Evolutionary conservation across 176 grass and related monocot genomes (phyloP).

Genomic region (Oryza rufipogon): DNA sequence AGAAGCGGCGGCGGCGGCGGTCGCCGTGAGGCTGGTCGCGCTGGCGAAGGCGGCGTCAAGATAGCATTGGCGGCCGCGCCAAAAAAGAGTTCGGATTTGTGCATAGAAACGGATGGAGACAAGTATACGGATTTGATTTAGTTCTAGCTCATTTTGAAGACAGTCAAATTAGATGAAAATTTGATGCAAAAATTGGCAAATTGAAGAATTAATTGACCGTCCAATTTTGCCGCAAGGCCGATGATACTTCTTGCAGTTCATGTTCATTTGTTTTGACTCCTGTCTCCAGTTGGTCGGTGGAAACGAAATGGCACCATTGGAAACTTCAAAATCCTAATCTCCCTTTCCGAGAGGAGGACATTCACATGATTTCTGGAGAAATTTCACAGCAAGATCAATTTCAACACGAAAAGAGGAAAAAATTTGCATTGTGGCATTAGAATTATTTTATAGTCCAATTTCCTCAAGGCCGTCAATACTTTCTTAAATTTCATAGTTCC

Average conservation of each 20-base stretch:
- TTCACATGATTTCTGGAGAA: no score
- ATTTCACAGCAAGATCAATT: not conserved
- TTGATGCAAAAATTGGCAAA: slow-evolving; percentile 8
- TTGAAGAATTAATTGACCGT: slow-evolving; percentile 3
- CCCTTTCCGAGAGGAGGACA: no score
- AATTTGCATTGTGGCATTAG: not conserved
- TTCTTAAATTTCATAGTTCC: no score
- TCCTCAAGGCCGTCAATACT: not conserved
- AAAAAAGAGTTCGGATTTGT: not conserved
- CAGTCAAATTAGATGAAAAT: not conserved
- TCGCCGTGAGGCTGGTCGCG: slow-evolving; percentile 39
- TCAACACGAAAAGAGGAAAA: not conserved
- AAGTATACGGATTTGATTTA: slow-evolving; percentile 20
- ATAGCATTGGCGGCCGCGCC: slow-evolving; percentile 9
- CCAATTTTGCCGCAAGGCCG: not conserved
- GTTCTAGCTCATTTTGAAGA: not conserved
- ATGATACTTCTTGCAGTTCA: not conserved
- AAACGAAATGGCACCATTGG: not conserved
- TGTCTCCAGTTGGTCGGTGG: not conserved
- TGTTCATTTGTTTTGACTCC: not conserved
- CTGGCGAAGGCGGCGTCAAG: slow-evolving; percentile 38
- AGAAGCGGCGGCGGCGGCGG: slow-evolving; percentile 20
- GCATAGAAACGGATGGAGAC: not conserved
- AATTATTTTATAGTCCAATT: not conserved
- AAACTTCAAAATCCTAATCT: not conserved